Conservation (phyloP, 495 filamentous ascomycete species). For the Aspergillus biplanus region DNA sequence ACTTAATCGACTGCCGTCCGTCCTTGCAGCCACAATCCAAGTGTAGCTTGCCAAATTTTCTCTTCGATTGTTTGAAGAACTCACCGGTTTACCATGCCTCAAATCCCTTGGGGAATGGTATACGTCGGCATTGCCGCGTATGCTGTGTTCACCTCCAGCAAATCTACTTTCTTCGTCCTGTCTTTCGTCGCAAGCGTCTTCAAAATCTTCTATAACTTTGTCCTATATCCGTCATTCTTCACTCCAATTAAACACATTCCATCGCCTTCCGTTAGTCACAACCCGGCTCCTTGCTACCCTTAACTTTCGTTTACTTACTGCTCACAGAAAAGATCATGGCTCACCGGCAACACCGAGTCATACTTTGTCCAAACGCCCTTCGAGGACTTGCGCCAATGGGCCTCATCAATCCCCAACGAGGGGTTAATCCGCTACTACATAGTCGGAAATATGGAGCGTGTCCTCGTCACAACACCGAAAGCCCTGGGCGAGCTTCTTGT, state of each 20-base stretch:
- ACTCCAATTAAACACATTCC: conserved; percentile 72
- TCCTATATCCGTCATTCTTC: conserved; percentile 74
- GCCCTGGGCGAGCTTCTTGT: conserved; percentile 66
- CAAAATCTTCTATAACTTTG: conserved; percentile 50
- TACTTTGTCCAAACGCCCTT: conserved; percentile 53
- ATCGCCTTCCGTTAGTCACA: conserved; percentile 53
- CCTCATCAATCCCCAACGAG: conserved; percentile 68
- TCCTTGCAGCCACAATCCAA: too few species aligned
- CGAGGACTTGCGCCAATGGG: conserved; percentile 42
- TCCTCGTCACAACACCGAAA: conserved; percentile 68
- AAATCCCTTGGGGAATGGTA: conserved; percentile 22
- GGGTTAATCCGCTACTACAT: conserved; percentile 76
- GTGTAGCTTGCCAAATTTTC: not conserved
- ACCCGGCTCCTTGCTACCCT: not conserved
- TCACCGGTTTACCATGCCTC: conserved; percentile 14
- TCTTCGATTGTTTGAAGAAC: not conserved
- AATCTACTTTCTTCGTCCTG: conserved; percentile 27
- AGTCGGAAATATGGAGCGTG: conserved; percentile 69
- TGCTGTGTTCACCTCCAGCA: conserved; percentile 33
- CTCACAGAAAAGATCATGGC: conserved; percentile 39
- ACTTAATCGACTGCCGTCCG: too few species aligned
- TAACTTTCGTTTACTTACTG: not conserved
- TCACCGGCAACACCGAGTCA: conserved; percentile 36
- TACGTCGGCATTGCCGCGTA: conserved; percentile 37
- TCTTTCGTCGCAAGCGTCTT: conserved; percentile 28